A percentile compares a stretch with the other conserved stretches of the same genome.
Conservation (phyloP, 2,329 filamentous ascomycete species). For the Microsporum canis region DNA sequence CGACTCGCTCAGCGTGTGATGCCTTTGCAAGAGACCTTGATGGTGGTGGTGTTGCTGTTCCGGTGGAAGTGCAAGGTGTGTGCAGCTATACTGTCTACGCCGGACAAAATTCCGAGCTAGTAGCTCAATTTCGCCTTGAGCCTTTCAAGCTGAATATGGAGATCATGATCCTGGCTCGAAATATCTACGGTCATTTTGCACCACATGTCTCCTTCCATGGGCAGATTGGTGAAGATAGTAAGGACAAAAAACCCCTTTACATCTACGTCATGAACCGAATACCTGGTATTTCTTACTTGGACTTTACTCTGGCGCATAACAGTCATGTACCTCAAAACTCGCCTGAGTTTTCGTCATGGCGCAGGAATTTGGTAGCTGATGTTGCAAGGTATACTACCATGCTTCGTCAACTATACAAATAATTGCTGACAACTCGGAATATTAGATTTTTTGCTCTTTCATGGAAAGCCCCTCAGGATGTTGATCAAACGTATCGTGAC, state of each 20-base stretch:
- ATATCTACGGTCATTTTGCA: slow-evolving; percentile 23
- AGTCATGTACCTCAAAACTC: too few species aligned
- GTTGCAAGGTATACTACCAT: not conserved
- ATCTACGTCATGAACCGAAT: slow-evolving; percentile 31
- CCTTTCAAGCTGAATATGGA: slow-evolving; percentile 26
- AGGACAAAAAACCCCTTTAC: slow-evolving; percentile 22
- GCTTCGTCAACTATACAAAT: not conserved
- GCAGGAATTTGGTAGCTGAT: slow-evolving; percentile 24
- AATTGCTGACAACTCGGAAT: slow-evolving; percentile 10
- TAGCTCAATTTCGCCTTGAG: slow-evolving; percentile 32
- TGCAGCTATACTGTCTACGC: slow-evolving; percentile 35
- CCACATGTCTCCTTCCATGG: slow-evolving; percentile 21
- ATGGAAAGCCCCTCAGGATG: slow-evolving; percentile 28
- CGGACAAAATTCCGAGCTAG: slow-evolving; percentile 24
- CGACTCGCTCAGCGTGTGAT: slow-evolving; percentile 5
- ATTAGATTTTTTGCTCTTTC: slow-evolving; percentile 32
- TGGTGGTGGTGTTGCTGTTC: slow-evolving; percentile 22
- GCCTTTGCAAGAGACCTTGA: slow-evolving; percentile 20
- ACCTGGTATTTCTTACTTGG: slow-evolving; percentile 20
- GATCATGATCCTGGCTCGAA: slow-evolving; percentile 19
- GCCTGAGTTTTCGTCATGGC: too few species aligned
- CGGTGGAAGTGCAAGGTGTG: slow-evolving; percentile 28
- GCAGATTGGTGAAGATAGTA: slow-evolving; percentile 19
- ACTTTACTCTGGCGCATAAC: slow-evolving; percentile 25
- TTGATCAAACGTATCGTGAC: slow-evolving; percentile 19